Base-by-base conservation (phyloP, 306 rosid species). In the Crataegus laevigata region DNA sequence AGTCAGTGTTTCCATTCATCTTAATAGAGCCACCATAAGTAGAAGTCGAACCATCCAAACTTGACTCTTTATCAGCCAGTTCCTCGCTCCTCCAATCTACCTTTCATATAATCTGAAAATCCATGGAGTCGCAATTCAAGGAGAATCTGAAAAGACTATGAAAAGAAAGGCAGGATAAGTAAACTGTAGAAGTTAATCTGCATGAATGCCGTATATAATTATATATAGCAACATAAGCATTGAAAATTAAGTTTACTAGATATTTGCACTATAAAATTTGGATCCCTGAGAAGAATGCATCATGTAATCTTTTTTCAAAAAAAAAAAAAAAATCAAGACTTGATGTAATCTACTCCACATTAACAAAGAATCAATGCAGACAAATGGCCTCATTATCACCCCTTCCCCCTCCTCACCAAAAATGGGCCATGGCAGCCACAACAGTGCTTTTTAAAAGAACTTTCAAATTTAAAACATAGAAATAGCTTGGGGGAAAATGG, bases 91-190 rank as follows among this genome's bases (percentile, higher is more conserved):
- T 76, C 75, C 61, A 82, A 80, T 71, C 71, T 68, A 79, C 71
- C 82, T 74, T 55, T 80, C 55, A 42, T 22, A 63, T 75, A 73
- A 79, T 90, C 82, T 13, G 91, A 65, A 80, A 88, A 81, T 66
- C 89, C 96, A 71, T 89, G 87, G 45, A 91, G 94, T 72, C 88
- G 93, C 84, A 93, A 74, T 81, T 88, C 93, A 72, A 93, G 78
- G 76, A 82, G 81, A 85, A 88, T 86, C 98, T 93, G 92, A 85
- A 85, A 47, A 67, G 67, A 78, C 68, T 51, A 66, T 60, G 68
- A 66, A 84, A 77, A 29, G 36, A 0, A 69, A 55, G 66, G 40
- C n/a, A 32, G 29, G 21, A 77, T 79, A 68, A 80, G 51, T 18
- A 73, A 60, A 80, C 71, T 26, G 21, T 26, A 18, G 30, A 40